Conservation (phyloP, 192 early-diverging fungal genomes). For the Backusella sp. region DNA sequence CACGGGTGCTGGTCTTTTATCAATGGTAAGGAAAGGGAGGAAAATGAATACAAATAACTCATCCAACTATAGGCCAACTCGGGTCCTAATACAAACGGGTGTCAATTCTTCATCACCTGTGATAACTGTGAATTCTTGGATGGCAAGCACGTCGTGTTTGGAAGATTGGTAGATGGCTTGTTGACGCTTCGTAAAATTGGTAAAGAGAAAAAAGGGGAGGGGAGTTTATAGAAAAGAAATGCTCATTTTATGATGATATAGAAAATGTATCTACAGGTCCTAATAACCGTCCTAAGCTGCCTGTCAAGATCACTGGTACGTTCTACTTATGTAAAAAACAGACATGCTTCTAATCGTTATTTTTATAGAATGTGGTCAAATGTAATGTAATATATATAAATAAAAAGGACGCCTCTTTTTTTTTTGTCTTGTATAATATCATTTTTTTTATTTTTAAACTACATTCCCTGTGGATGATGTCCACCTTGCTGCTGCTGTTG, state of each 20-base stretch:
- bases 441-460: background rate
- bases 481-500: conserved; percentile 5
- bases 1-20: conserved; percentile 77
- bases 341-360: background rate
- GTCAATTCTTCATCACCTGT: conserved; percentile 93
- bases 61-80: conserved; percentile 63
- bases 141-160: conserved; percentile 89
- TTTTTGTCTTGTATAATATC: background rate
- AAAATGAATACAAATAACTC: background rate
- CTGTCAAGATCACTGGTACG: conserved; percentile 71
- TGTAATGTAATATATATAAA: conserved; percentile 37
- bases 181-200: conserved; percentile 86
- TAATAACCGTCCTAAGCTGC: conserved; percentile 83
- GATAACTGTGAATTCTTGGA: conserved; percentile 85
- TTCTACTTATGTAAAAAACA: background rate
- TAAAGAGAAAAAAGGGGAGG: background rate
- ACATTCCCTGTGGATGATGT: conserved; percentile 29
- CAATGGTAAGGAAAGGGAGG: conserved; percentile 62
- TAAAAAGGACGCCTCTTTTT: background rate
- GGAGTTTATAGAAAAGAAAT: background rate
- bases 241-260: background rate
- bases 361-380: conserved; percentile 40
- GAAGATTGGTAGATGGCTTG: conserved; percentile 81
- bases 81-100: conserved; percentile 86
- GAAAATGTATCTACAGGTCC: conserved; percentile 90